These are phyloP conservation scores for Pholiota molesta DNA, from an alignment of 768 basidiomycete genomes.

Conservation along the genomic window DNA sequence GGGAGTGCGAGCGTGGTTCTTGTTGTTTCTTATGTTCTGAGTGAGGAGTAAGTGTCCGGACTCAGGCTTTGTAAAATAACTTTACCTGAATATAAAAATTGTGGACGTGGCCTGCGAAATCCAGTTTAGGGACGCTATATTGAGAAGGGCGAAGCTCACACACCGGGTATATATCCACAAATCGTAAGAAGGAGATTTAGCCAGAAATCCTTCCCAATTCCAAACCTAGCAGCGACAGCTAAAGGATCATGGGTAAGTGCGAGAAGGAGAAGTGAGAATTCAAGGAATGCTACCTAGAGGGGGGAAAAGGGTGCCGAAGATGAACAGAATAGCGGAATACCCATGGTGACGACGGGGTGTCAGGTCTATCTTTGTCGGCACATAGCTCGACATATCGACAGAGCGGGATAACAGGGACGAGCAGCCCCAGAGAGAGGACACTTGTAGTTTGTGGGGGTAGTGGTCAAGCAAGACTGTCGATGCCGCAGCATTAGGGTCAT, in stretches of 20 bases:
- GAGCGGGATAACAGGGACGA: constrained; percentile 6
- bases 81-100: constrained; percentile 90
- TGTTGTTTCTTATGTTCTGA: constrained; percentile 95
- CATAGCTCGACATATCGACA: constrained; percentile 34
- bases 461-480: constrained; percentile 7
- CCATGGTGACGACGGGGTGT: constrained; percentile 80
- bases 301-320: constrained; percentile 88
- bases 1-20: constrained; percentile 89
- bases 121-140: constrained; percentile 9
- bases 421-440: constrained; percentile 4
- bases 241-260: constrained; percentile 17
- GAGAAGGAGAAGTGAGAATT: not conserved
- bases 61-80: not conserved
- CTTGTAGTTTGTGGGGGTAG: constrained; percentile 1
- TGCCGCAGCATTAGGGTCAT: not conserved
- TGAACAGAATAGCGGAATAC: constrained; percentile 78
- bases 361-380: constrained; percentile 56
- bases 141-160: constrained; percentile 4
- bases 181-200: constrained; percentile 88
- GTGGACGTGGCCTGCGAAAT: constrained; percentile 74
- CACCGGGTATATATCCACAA: constrained; percentile 89
- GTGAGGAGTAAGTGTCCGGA: constrained; percentile 8
- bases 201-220: constrained; percentile 90
- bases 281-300: constrained; percentile 68
- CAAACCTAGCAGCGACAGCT: constrained; percentile 95